Evolutionary conservation across 345 rosid genomes (phyloP).

Genomic region (Brassica rapa): DNA sequence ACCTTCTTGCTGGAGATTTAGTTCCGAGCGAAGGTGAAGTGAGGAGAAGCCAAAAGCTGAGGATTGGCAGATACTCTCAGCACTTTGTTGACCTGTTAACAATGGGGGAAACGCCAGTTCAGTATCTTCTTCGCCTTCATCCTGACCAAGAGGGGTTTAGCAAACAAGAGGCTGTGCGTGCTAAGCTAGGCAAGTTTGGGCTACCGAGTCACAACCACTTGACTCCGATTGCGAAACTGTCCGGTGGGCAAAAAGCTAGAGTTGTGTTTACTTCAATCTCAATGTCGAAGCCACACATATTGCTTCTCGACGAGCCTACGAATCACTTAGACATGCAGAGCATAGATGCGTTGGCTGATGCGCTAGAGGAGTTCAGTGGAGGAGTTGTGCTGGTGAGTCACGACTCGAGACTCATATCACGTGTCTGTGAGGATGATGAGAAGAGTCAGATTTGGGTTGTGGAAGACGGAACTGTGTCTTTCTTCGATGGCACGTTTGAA

Average conservation of each 20-base stretch:
- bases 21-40: slow-evolving; percentile 81
- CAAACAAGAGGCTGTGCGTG: slow-evolving; percentile 95
- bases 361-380: slow-evolving; percentile 84
- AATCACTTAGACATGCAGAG: slow-evolving; percentile 98
- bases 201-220: slow-evolving; percentile 90
- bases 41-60: slow-evolving; percentile 82
- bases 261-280: slow-evolving; percentile 94
- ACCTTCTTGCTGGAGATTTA: slow-evolving; percentile 92
- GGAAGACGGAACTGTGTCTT: slow-evolving; percentile 70
- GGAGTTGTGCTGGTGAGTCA: slow-evolving; percentile 95
- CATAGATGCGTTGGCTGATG: slow-evolving; percentile 92
- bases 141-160: slow-evolving; percentile 96
- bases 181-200: slow-evolving; percentile 93
- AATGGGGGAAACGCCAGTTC: slow-evolving; percentile 92
- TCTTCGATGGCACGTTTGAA: slow-evolving; percentile 67
- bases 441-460: slow-evolving; percentile 90
- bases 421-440: slow-evolving; percentile 88
- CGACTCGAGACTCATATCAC: slow-evolving; percentile 85
- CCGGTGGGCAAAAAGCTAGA: slow-evolving; percentile 92
- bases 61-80: slow-evolving; percentile 94
- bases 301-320: slow-evolving; percentile 90
- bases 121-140: slow-evolving; percentile 91
- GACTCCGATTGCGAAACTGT: slow-evolving; percentile 79
- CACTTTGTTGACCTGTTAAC: slow-evolving; percentile 90
- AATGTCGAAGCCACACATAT: slow-evolving; percentile 89